These are phyloP conservation scores for Neurospora crassa DNA, from an alignment of 2,329 filamentous ascomycete genomes.

Conservation along the genomic window DNA sequence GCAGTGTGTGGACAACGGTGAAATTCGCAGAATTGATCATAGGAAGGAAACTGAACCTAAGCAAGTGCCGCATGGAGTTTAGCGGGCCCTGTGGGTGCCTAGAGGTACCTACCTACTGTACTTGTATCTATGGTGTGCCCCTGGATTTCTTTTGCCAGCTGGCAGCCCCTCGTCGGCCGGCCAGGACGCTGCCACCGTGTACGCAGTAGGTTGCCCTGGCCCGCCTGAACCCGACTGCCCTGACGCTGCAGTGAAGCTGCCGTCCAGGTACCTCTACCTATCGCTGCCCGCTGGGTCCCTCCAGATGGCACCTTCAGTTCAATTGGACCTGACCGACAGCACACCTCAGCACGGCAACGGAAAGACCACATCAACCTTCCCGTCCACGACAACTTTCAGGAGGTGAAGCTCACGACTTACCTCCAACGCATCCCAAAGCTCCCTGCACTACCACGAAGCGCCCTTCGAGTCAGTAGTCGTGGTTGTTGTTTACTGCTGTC, in stretches of 20 bases:
- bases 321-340: not conserved
- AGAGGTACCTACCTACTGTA: not conserved
- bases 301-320: not conserved
- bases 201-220: not conserved
- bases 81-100: slow-evolving; percentile 1
- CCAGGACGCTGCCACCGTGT: slow-evolving; percentile 1
- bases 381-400: slow-evolving; percentile 2
- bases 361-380: slow-evolving; percentile 16
- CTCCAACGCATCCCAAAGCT: slow-evolving; percentile 5
- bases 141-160: slow-evolving; percentile 10
- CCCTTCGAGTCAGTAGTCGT: not conserved
- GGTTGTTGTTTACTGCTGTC: slow-evolving; percentile 8
- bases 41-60: not conserved
- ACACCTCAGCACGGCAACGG: not conserved
- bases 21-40: not conserved
- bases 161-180: slow-evolving; percentile 14
- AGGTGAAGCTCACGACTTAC: slow-evolving; percentile 9
- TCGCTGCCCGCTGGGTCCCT: not conserved
- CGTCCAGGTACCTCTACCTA: not conserved
- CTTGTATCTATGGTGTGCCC: not conserved
- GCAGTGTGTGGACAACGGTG: not conserved
- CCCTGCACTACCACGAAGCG: slow-evolving; percentile 9
- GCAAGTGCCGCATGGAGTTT: slow-evolving; percentile 4
- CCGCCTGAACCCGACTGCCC: not conserved
- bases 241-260: not conserved